Base-by-base conservation (phyloP, 1,139 yeast genomes). In the Lodderomyces oxycetoniae region DNA sequence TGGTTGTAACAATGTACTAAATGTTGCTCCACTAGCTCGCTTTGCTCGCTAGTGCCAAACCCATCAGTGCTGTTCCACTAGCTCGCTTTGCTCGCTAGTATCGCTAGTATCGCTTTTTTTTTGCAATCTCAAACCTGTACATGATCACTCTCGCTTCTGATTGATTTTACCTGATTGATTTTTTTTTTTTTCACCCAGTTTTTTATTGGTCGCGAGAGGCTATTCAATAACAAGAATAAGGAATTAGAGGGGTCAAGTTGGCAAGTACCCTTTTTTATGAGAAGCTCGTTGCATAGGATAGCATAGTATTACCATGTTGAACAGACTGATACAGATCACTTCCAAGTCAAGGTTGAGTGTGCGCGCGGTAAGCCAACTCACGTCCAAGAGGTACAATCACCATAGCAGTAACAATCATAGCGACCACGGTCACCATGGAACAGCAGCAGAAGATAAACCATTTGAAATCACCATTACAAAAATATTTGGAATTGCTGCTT, bases 331-430 rank as follows among this genome's bases (percentile, higher is more conserved):
- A 13, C 26, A 27, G 17, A n/a, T 4, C 5, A n/a, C 30, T 8
- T 4, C 12, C 20, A 27, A 15, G n/a, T 5, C 20, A 5, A 27
- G 5, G n/a, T 5, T 12, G 5, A 7, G n/a, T 14, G 10, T 26
- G 6, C 29, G 13, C 11, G 13, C 12, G 11, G 6, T 12, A 17
- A 9, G 14, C 13, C 17, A 24, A 2, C 3, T 25, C 15, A 10
- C 15, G 5, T 19, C 28, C 16, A 60, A 47, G 46, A 55, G 71
- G 48, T 59, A 49, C 50, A 62, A 63, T 50, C 56, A 67, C 25
- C 44, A 38, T 5, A 33, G 30, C 14, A 21, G 26, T n/a, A n/a
- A 32, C 12, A 19, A 19, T 10, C 36, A 36, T 22, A 21, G 29
- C 20, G 28, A 55, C 17, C 26, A 24, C 26, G 22, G 22, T 7